A percentile compares a stretch with the other conserved stretches of the same genome.
These are phyloP conservation scores for Pleurotus tuoliensis DNA, from an alignment of 768 basidiomycete species.

Conservation along the genomic window DNA sequence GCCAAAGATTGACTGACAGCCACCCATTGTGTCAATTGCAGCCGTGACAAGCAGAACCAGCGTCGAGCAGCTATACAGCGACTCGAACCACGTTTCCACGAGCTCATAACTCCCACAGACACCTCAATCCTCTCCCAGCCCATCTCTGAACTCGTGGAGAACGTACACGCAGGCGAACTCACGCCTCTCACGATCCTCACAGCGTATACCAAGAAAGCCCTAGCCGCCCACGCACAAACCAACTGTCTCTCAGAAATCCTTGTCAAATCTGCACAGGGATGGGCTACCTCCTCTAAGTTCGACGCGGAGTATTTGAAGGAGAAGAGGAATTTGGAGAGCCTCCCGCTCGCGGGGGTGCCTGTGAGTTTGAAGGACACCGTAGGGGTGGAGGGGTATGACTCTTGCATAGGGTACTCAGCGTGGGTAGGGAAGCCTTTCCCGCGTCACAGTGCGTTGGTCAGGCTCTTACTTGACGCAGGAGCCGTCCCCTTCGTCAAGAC, in stretches of 20 bases:
- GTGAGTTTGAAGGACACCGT: conserved; percentile 55
- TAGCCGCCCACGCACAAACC: conserved; percentile 41
- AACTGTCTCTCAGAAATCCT: conserved; percentile 59
- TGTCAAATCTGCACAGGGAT: conserved; percentile 34
- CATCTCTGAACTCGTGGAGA: conserved; percentile 23
- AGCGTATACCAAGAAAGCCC: conserved; percentile 42
- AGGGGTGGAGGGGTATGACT: conserved; percentile 51
- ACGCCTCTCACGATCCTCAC: conserved; percentile 31
- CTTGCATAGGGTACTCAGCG: conserved; percentile 56
- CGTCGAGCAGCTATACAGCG: conserved; percentile 26
- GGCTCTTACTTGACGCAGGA: conserved; percentile 55
- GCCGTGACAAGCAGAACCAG: conserved; percentile 31
- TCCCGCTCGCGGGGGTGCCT: conserved; percentile 50
- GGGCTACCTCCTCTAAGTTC: conserved; percentile 13
- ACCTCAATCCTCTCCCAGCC: conserved; percentile 24
- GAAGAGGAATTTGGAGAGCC: conserved; percentile 20
- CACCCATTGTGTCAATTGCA: conserved; percentile 7
- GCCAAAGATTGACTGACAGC: neutral
- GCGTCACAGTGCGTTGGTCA: conserved; percentile 46
- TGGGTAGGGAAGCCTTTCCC: conserved; percentile 39
- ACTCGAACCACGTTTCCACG: conserved; percentile 25
- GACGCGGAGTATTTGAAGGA: neutral
- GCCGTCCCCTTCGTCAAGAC: conserved; percentile 68
- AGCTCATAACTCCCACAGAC: conserved; percentile 25
- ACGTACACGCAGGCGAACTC: conserved; percentile 24